phyloP scores from a whole-genome alignment of 2,329 filamentous ascomycete genomes.

The Endocalyx cinctus region DNA sequence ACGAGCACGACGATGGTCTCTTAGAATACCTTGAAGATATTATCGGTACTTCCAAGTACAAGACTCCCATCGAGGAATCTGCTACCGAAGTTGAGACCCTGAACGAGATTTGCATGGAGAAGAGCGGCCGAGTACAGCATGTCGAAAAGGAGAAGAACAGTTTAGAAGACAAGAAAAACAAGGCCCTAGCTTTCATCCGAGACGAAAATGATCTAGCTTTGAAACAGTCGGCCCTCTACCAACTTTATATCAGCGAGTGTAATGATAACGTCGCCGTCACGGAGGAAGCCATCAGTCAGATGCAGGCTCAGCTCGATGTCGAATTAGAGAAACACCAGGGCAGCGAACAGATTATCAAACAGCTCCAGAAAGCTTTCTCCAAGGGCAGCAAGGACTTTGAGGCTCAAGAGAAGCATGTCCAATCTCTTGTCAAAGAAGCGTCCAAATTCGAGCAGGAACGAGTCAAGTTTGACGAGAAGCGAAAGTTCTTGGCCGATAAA shows the following conservation, averaged over 20 bases:
- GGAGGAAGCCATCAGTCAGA: constrained; percentile 83
- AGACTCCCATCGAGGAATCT: constrained; percentile 91
- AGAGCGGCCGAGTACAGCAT: constrained; percentile 91
- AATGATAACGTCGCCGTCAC: constrained; percentile 84
- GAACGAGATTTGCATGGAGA: constrained; percentile 93
- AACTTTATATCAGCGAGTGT: constrained; percentile 85
- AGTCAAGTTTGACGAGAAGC: constrained; percentile 97
- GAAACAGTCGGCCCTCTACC: constrained; percentile 89
- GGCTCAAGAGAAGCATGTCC: constrained; percentile 73
- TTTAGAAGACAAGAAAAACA: constrained; percentile 94
- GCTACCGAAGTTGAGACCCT: constrained; percentile 84
- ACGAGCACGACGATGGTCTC: constrained; percentile 93
- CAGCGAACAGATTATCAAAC: constrained; percentile 83
- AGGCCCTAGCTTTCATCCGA: constrained; percentile 79
- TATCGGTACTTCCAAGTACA: constrained; percentile 98
- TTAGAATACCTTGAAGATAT: constrained; percentile 98
- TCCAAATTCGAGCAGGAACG: constrained; percentile 92
- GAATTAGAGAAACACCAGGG: constrained; percentile 92
- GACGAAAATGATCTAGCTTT: constrained; percentile 89
- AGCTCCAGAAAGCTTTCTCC: constrained; percentile 79
- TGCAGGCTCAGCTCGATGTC: constrained; percentile 78
- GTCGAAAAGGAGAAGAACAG: constrained; percentile 95
- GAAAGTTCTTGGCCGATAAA: constrained; percentile 87
- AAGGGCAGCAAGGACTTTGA: constrained; percentile 81
- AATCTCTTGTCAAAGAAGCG: constrained; percentile 77